Evolutionary conservation across 345 rosid species (phyloP), one percentile per base, ranked within the genome.

Genomic region (Aquilaria yunnanensis): DNA sequence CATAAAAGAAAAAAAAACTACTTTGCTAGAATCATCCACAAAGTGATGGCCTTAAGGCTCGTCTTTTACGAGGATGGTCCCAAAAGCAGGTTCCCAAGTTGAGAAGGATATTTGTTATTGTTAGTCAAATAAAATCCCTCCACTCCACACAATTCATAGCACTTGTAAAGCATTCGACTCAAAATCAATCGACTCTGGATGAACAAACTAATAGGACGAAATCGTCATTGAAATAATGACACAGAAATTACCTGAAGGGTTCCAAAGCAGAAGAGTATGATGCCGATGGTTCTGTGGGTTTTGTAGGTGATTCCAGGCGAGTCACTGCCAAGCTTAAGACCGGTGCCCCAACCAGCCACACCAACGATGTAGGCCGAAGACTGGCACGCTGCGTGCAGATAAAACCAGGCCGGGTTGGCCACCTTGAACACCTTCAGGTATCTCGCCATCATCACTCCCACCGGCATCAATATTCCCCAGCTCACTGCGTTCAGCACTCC

Each of bases 331-430:
- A 90, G 97, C 76, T 70, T 80, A 56, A 86, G 64, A 46, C 98
- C 97, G 0, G 98, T 93, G 8, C 75, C 92, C 88, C 88, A 93
- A 1, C 98, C 98, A 2, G 92, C 83, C 6, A 90, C 85, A 1
- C 98, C 98, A 12, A 93, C 70, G 0, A 57, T 62, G 34, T 90
- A 93, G 60, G 87, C 98, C 0, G 92, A 88, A 53, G 78, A 61
- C 74, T 93, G 98, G 73, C 85, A 81, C 11, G 76, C 81, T 0
- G 72, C 75, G 60, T 93, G 98, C 9, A 93, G 85, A 66, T 88
- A 90, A 69, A 90, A 93, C 98, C 98, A 93, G 0, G 95, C 85
- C 8, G 98, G 96, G 32, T 81, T 81, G 7, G 90, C 83, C 13
- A 65, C 32, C 64, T 84, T 75, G 85, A 86, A 93, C 78, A 90